Percentiles rank a stretch among this genome's conserved stretches.
phyloP scores from a whole-genome alignment of 306 rosid species.

The Oxytropis ochrocephala region DNA sequence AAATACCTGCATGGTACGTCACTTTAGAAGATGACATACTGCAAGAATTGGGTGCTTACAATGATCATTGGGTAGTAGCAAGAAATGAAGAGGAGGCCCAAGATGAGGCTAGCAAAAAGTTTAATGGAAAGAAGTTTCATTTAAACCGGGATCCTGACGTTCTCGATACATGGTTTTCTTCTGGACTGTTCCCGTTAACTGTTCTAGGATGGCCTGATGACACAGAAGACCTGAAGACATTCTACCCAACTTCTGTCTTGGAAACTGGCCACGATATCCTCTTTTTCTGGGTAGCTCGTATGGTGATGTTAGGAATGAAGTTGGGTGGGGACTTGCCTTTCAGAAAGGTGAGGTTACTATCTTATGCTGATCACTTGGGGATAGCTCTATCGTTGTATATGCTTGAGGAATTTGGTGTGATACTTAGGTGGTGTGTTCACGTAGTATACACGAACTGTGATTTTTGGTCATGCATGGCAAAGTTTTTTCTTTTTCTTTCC shows the following conservation, averaged over 20 bases:
- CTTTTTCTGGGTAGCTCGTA: conserved; percentile 98
- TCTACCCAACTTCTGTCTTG: conserved; percentile 91
- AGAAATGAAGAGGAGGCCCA: conserved; percentile 72
- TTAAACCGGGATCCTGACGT: conserved; percentile 85
- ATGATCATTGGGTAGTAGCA: conserved; percentile 84
- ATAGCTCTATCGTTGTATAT: background rate
- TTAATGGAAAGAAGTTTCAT: conserved; percentile 57
- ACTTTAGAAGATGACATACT: conserved; percentile 57
- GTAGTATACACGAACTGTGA: background rate
- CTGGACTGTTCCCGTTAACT: conserved; percentile 87
- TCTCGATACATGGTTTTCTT: conserved; percentile 96
- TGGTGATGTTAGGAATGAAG: conserved; percentile 87
- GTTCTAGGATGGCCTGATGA: conserved; percentile 97
- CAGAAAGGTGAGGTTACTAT: conserved; percentile 44
- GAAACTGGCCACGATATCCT: conserved; percentile 98
- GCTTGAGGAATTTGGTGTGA: background rate
- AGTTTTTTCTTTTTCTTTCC: background rate
- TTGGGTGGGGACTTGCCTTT: conserved; percentile 90
- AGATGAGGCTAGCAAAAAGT: conserved; percentile 45
- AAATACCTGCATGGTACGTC: conserved; percentile 90
- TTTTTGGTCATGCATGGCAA: background rate
- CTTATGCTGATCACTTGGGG: background rate
- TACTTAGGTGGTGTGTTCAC: background rate
- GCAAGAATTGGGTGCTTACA: conserved; percentile 64
- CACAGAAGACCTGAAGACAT: conserved; percentile 72